These are phyloP conservation scores for Buxus sempervirens DNA, from an alignment of 164 flowering plant genomes.

Conservation along the genomic window DNA sequence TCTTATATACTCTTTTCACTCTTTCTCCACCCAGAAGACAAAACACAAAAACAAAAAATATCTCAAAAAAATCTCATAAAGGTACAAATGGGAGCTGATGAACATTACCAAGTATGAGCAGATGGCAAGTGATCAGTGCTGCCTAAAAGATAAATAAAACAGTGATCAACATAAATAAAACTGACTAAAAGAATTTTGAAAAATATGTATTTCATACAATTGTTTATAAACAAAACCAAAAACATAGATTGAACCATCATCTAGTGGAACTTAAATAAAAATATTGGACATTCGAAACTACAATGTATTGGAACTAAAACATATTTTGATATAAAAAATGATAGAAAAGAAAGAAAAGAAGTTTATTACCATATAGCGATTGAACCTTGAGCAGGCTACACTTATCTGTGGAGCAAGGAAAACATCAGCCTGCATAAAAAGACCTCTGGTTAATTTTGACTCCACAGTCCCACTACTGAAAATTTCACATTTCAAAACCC, in stretches of 20 bases:
- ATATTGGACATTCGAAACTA: background rate
- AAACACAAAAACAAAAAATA: too few species aligned
- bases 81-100: too few species aligned
- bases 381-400: conserved; percentile 38
- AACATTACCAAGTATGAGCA: too few species aligned
- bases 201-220: too few species aligned
- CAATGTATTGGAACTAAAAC: background rate
- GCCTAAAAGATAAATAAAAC: too few species aligned
- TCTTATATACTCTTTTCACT: too few species aligned
- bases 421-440: conserved; percentile 61
- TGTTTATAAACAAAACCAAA: background rate
- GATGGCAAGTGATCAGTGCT: too few species aligned
- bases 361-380: conserved; percentile 52
- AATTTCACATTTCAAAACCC: background rate
- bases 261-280: background rate
- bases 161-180: too few species aligned
- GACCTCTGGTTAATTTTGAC: conserved; percentile 1
- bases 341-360: background rate
- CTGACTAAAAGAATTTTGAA: background rate
- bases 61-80: too few species aligned
- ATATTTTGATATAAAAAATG: background rate
- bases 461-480: background rate
- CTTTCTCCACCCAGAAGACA: background rate
- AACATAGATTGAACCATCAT: background rate
- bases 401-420: conserved; percentile 68